These are phyloP conservation scores for Aspergillus sp. DNA, from an alignment of 2,329 filamentous ascomycete species.

Conservation along the genomic window DNA sequence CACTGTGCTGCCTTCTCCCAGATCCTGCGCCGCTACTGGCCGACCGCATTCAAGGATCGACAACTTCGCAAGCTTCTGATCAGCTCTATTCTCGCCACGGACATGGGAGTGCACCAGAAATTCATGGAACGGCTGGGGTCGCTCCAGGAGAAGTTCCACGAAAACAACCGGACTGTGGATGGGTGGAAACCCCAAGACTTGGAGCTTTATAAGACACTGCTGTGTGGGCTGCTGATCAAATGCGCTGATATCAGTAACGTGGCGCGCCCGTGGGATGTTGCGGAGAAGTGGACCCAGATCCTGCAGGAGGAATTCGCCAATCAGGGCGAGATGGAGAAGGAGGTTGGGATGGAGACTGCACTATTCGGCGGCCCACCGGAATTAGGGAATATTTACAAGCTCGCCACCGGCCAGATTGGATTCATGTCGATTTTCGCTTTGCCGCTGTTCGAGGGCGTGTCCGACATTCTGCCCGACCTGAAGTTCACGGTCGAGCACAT, in stretches of 20 bases:
- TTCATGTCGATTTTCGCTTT: constrained; percentile 97
- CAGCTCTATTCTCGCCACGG: constrained; percentile 93
- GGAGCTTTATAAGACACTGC: constrained; percentile 74
- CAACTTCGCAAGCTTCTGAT: constrained; percentile 90
- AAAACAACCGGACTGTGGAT: constrained; percentile 63
- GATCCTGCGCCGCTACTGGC: constrained; percentile 91
- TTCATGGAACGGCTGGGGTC: constrained; percentile 90
- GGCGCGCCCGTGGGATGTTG: constrained; percentile 78
- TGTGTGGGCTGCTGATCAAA: constrained; percentile 93
- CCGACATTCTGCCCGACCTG: constrained; percentile 83
- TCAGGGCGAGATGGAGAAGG: constrained; percentile 87
- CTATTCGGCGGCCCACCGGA: constrained; percentile 78
- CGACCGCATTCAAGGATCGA: constrained; percentile 72
- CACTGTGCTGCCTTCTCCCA: constrained; percentile 97
- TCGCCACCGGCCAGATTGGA: constrained; percentile 84
- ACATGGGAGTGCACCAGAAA: constrained; percentile 96
- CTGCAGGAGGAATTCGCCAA: constrained; percentile 94
- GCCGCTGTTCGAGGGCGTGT: constrained; percentile 84
- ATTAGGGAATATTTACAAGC: constrained; percentile 77
- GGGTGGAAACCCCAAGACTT: constrained; percentile 75
- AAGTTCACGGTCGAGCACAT: constrained; percentile 82
- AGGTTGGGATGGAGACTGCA: constrained; percentile 83
- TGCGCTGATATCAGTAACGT: constrained; percentile 99
- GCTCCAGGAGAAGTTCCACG: constrained; percentile 74
- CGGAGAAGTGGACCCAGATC: constrained; percentile 86